Evolutionary conservation across 805 yeast genomes (phyloP).

Genomic region (Grigorovia humatica): DNA sequence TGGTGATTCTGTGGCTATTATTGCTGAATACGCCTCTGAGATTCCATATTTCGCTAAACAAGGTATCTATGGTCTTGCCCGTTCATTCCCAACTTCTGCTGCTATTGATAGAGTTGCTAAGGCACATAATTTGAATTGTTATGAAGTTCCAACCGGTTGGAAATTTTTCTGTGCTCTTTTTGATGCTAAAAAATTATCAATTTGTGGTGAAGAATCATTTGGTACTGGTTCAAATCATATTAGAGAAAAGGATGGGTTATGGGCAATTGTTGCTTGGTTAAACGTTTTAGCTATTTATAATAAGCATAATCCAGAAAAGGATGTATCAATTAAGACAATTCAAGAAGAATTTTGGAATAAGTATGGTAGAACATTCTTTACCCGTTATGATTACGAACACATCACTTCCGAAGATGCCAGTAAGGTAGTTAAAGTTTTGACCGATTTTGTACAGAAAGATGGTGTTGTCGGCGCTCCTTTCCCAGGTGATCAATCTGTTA

Average conservation of each 20-base stretch:
- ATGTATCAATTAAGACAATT: constrained; percentile 64
- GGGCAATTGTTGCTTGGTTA: constrained; percentile 98
- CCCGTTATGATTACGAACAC: constrained; percentile 89
- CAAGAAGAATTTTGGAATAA: constrained; percentile 81
- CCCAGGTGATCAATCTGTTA: constrained; percentile 35
- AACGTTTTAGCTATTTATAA: constrained; percentile 84
- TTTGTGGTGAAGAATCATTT: constrained; percentile 96
- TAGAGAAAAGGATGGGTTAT: constrained; percentile 93
- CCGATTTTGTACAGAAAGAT: constrained; percentile 29
- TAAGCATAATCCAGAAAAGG: constrained; percentile 43
- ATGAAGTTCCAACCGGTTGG: constrained; percentile 99
- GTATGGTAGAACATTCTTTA: constrained; percentile 94
- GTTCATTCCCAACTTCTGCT: constrained; percentile 95
- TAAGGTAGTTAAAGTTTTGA: constrained; percentile 48
- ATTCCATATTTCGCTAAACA: constrained; percentile 86
- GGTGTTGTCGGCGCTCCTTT: constrained; percentile 43
- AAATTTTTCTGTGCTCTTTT: constrained; percentile 93
- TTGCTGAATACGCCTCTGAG: constrained; percentile 81
- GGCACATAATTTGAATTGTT: constrained; percentile 58
- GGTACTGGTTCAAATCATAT: constrained; percentile 98
- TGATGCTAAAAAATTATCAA: constrained; percentile 85
- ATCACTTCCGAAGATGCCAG: constrained; percentile 68
- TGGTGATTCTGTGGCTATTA: constrained; percentile 96
- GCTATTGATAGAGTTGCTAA: constrained; percentile 90
- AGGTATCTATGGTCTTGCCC: constrained; percentile 87